phyloP scores from a whole-genome alignment of 2,329 filamentous ascomycete genomes.

The Plenodomus tracheiphilus region DNA sequence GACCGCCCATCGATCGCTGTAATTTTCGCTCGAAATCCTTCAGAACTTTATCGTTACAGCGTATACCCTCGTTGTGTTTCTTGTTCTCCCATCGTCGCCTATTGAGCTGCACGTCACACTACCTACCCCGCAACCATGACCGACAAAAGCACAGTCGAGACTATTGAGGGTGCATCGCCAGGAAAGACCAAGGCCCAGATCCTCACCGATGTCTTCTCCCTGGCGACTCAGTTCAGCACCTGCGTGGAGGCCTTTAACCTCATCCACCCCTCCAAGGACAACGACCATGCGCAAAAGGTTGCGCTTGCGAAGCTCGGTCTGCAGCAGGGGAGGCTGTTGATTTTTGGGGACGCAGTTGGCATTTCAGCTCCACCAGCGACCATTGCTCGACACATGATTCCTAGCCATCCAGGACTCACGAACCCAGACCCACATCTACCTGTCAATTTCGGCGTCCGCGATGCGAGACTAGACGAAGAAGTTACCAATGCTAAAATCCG shows the following conservation, averaged over 20 bases:
- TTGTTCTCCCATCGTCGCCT: neutral
- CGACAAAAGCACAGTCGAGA: conserved; percentile 19
- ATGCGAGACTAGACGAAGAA: conserved; percentile 48
- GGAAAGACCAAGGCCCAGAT: conserved; percentile 35
- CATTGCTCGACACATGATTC: conserved; percentile 51
- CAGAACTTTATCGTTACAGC: neutral
- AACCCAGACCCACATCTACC: conserved; percentile 51
- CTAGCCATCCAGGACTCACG: conserved; percentile 47
- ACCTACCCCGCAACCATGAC: conserved; percentile 29
- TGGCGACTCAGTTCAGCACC: conserved; percentile 52
- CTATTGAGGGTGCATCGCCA: conserved; percentile 19
- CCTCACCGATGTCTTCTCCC: conserved; percentile 47
- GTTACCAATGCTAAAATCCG: conserved; percentile 44
- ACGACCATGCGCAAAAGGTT: conserved; percentile 49
- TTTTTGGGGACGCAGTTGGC: conserved; percentile 53
- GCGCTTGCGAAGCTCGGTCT: conserved; percentile 50
- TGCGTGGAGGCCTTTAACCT: conserved; percentile 54
- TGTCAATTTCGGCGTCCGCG: conserved; percentile 50
- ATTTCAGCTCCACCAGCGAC: conserved; percentile 49
- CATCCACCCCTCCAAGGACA: conserved; percentile 49
- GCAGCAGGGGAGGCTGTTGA: conserved; percentile 53
- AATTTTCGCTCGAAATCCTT: neutral
- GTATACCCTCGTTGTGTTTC: neutral
- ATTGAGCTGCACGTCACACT: neutral
- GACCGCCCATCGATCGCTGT: neutral